Conservation (phyloP, 1,139 yeast species). For the Candida sanyaensis region DNA sequence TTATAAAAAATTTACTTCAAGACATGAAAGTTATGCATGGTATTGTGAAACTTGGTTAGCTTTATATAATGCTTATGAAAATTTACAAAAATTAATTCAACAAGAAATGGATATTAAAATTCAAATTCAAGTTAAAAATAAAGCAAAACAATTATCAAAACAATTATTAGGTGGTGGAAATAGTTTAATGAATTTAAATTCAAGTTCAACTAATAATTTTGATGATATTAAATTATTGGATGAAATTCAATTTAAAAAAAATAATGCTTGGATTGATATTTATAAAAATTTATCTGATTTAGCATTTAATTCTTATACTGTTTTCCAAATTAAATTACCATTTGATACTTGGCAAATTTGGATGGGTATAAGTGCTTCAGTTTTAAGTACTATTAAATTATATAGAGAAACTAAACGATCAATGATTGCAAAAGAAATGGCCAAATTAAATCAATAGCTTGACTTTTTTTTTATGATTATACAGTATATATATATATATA, state of each 20-base stretch:
- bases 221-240: conserved; percentile 26
- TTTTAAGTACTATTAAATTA: conserved; percentile 40
- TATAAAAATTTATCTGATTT: conserved; percentile 45
- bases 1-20: conserved; percentile 36
- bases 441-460: too few relatives aligned
- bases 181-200: conserved; percentile 1
- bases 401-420: conserved; percentile 41
- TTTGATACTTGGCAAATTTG: conserved; percentile 49
- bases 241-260: conserved; percentile 40
- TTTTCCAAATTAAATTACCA: conserved; percentile 41
- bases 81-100: conserved; percentile 38
- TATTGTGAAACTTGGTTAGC: conserved; percentile 60
- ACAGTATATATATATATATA: neutral
- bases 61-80: conserved; percentile 47
- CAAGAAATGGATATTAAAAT: conserved; percentile 46
- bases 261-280: conserved; percentile 43
- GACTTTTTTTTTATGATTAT: too few relatives aligned
- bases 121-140: conserved; percentile 40
- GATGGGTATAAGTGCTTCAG: conserved; percentile 49
- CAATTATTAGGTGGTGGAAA: conserved; percentile 34
- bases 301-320: conserved; percentile 45
- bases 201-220: conserved; percentile 6
- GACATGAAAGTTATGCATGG: conserved; percentile 67
- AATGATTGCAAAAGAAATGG: conserved; percentile 21
- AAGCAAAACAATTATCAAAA: conserved; percentile 37